Evolutionary conservation across 768 basidiomycete genomes (phyloP), one percentile per base, ranked within the genome.

Genomic region (Pleurotus platypus): DNA sequence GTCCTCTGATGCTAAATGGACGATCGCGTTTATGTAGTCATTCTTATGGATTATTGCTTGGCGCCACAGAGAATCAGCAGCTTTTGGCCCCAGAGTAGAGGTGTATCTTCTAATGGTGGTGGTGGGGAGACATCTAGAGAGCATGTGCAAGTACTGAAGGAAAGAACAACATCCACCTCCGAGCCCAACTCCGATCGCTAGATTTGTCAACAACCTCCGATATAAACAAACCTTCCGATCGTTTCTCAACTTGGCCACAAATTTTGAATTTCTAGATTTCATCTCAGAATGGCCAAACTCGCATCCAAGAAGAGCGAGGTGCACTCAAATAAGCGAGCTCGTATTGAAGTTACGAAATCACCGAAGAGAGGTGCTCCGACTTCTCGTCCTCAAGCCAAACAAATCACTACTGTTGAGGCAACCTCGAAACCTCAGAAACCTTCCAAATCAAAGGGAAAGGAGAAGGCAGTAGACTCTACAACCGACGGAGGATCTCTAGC

Each of bases 1-100:
- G 59, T 89, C 87, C 38, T 40, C 46, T 9, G 30, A 35, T 13
- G 72, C 60, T 38, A 69, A 66, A 43, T 64, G 63, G 45, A 85
- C 79, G 56, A 89, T 76, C 18, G 87, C 86, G 60, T 89, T 89
- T 43, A 86, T 66, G 15, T 60, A 63, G 0, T 65, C 54, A 60
- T 86, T 80, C 46, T 69, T 67, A 16, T 68, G 68, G 2, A 63
- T 58, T 35, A 78, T 75, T 2, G 63, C 59, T 54, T 65, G 63
- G 42, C 72, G 65, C 61, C 68, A 71, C 48, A 65, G 60, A 39
- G 59, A 63, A 47, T 61, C 35, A 43, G 55, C 6, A 54, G 56
- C 58, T 5, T 54, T 42, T 6, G 16, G 27, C 4, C 16, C 15
- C 8, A 35, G 22, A 1, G 16, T 54, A 18, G 50, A 53, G 12